Base-by-base conservation (phyloP, 1,139 yeast species). In the Geotrichum citri-aurantii region DNA sequence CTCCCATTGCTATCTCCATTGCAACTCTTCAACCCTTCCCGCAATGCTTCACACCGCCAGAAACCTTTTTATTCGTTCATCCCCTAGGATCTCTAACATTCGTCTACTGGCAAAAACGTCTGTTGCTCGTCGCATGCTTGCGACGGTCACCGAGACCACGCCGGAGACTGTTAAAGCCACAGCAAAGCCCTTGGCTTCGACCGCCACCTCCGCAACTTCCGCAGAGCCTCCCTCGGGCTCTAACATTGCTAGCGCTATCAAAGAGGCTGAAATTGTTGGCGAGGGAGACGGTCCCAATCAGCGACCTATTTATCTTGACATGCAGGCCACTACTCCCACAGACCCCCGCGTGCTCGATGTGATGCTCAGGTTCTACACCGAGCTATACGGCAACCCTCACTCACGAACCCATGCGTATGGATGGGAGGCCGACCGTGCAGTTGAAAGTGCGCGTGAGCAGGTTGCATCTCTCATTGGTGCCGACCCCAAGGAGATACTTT, bases 401-500 rank as follows among this genome's bases (percentile, higher is more conserved):
- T 90, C 97, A 3, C 85, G 95, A 58, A 95, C 99, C 12, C 98
- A 93, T 71, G 83, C 96, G n/a, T 93, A 93, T 71, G 99, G 99
- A 44, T 93, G 99, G 99, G 99, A 93, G 75, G 88, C 99, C 5
- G 97, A 92, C 61, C 82, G 81, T 66, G 97, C 88, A 62, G 95
- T 95, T 42, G 99, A 93, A 70, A 78, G 77, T 59, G 96, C 99
- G 2, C 83, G 99, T 69, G 80, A 77, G 57, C 80, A 91, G 67
- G 79, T 93, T 59, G 98, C 99, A 3, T 78, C 79, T 47, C 81
- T 93, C 57, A 91, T 95, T 66, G 83, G 84, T 46, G 99, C 99
- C 27, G 97, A 93, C 71, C 91, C 98, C 54, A 93, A 92, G 76
- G 99, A 95, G 75, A 93, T 93, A 67, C 87, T 93, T 58, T 92